Conservation (phyloP, 2,329 filamentous ascomycete species). For the Aureobasidium namibiae region DNA sequence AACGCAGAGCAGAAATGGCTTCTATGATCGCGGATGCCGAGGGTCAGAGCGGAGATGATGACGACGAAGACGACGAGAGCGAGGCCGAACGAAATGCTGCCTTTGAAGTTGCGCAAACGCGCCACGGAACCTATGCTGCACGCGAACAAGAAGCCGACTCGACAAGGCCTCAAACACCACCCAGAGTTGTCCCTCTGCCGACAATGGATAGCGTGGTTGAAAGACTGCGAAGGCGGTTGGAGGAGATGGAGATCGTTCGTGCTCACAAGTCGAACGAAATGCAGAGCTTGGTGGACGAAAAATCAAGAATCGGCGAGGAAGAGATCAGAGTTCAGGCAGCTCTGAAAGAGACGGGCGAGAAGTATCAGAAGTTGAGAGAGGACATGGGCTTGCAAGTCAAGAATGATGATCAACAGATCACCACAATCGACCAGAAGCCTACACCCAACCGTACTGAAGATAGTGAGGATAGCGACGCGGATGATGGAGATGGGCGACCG, state of each 20-base stretch:
- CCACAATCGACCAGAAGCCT: background rate
- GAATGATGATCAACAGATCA: background rate
- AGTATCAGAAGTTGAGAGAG: conserved; percentile 51
- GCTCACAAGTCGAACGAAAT: conserved; percentile 54
- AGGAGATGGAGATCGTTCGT: conserved; percentile 52
- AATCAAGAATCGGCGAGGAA: conserved; percentile 56
- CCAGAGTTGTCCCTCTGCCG: conserved; percentile 71
- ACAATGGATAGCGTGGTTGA: conserved; percentile 60
- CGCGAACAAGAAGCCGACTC: conserved; percentile 33
- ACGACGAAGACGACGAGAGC: conserved; percentile 59
- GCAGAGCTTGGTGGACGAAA: conserved; percentile 60
- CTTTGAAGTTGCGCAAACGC: conserved; percentile 80
- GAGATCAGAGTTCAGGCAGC: conserved; percentile 74
- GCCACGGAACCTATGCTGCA: conserved; percentile 71
- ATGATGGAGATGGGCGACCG: background rate
- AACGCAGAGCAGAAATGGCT: conserved; percentile 68
- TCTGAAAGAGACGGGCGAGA: conserved; percentile 70
- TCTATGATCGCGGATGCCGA: conserved; percentile 76
- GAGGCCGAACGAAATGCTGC: conserved; percentile 60
- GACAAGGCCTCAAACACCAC: conserved; percentile 51
- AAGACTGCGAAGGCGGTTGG: conserved; percentile 53
- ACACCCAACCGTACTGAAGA: background rate
- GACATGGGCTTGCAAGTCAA: background rate
- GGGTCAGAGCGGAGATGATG: conserved; percentile 45
- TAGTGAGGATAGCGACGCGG: background rate